Percentiles rank a stretch among this genome's conserved stretches.
phyloP scores from a whole-genome alignment of 805 yeast genomes.

The Suhomyces emberorum region DNA sequence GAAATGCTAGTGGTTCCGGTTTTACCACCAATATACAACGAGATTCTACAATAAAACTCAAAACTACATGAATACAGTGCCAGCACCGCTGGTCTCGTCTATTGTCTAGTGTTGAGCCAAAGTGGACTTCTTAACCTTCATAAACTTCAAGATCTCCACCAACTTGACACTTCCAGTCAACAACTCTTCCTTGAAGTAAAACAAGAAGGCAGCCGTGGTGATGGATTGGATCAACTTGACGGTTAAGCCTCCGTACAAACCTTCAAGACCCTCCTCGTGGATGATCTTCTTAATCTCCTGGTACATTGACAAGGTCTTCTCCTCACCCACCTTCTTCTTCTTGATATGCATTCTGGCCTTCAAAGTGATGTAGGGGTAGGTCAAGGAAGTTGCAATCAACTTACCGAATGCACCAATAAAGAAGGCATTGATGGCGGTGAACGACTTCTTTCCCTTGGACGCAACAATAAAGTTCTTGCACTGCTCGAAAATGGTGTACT shows the following conservation, averaged over 20 bases:
- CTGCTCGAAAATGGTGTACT: conserved; percentile 89
- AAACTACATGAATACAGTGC: too few relatives aligned
- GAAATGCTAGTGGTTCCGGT: too few relatives aligned
- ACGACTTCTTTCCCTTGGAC: conserved; percentile 44
- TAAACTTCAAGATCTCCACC: conserved; percentile 40
- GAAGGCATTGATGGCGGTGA: conserved; percentile 76
- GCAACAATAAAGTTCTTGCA: conserved; percentile 62
- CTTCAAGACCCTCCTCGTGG: conserved; percentile 66
- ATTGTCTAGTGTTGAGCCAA: too few relatives aligned
- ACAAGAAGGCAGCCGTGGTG: conserved; percentile 83
- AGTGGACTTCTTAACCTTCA: conserved; percentile 22
- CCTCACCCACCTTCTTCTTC: conserved; percentile 25
- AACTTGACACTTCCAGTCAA: conserved; percentile 55
- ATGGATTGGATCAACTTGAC: conserved; percentile 83
- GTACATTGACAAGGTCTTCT: conserved; percentile 38
- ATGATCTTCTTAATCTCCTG: conserved; percentile 58
- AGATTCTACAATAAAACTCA: too few relatives aligned
- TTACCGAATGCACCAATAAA: conserved; percentile 87
- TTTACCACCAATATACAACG: too few relatives aligned
- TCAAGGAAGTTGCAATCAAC: conserved; percentile 79
- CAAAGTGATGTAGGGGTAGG: conserved; percentile 89
- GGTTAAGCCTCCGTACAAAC: conserved; percentile 77
- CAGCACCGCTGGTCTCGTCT: too few relatives aligned
- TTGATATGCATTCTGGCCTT: conserved; percentile 82
- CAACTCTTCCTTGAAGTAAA: conserved; percentile 86